Evolutionary conservation across 1,284 basidiomycete species (phyloP), one percentile per base, ranked within the genome.

Genomic region (Moesziomyces parantarcticus): DNA sequence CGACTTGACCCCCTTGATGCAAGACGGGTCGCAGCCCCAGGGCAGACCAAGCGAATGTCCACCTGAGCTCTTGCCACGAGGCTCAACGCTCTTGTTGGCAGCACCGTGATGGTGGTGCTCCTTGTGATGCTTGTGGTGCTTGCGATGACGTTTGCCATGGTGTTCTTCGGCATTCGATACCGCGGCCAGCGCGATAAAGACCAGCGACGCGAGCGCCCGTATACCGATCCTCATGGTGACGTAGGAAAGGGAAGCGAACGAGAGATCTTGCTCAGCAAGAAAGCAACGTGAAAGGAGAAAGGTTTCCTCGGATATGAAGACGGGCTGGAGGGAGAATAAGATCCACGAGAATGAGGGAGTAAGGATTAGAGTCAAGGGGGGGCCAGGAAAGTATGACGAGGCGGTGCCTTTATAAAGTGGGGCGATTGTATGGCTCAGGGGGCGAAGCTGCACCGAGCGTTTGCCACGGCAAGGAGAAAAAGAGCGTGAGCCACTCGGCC

Each of bases 11-110:
- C 69, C 69, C 6, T 66, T 66, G 50, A 66, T 40, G 34, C 69
- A 72, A 5, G 42, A 13, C 0, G 63, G 63, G 22, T 58, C 66
- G 46, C 68, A 67, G 9, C 75, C 77, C 75, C 75, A 79, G 3
- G 74, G 58, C 6, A 78, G n/a, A 21, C 76, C 76, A 2, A 62
- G 21, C 9, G 48, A 29, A 22, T 65, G 65, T 0, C 26, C 45
- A 16, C 1, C 11, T 7, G 10, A 29, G 5, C 42, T 18, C 16
- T 51, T 2, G 6, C 25, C 21, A 16, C 52, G 51, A 3, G 18
- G 7, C 6, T 36, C n/a, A 3, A 50, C 14, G 18, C 36, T 50
- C 16, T 32, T 50, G 48, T 9, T 50, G 48, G 29, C 29, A 13
- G 29, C 29, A 3, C 21, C 36, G 36, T 18, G 36, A 18, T 39